Evolutionary conservation across 164 flowering plant species (phyloP), one percentile per base, ranked within the genome.

Genomic region (Sextonia rubra): DNA sequence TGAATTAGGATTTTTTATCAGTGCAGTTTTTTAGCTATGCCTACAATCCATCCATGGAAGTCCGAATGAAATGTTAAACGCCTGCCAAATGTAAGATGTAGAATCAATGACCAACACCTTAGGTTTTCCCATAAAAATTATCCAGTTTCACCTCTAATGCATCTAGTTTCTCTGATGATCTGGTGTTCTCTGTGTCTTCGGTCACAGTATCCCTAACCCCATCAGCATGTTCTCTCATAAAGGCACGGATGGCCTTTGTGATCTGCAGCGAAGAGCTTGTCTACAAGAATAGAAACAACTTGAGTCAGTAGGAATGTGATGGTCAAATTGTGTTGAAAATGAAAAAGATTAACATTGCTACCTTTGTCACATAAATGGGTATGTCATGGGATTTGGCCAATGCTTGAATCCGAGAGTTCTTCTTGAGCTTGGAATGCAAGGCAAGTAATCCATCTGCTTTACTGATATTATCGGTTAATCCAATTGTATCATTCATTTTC

Each of bases 381-480:
- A 87, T 84, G 73, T 75, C 83, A 60, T 79, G 90, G 73, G 96
- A 85, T 83, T 80, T 88, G 47, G 96, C 96, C 70, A 86, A 89
- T 74, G 90, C 89, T 85, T 92, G 97, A 77, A 95, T 85, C 37
- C 89, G 72, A 49, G 89, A 62, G 83, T 92, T 92, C 82, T 91
- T 95, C 82, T 90, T 95, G 56, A 95, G 82, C 88, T 83, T 95
- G 76, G 97, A 79, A 49, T 86, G 94, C 82, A 87, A 83, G 27
- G 94, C 99, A 75, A 95, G 87, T 63, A 95, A 76, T 29, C 86
- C 98, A 83, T 90, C 88, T 81, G 98, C 98, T 77, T 92, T 87
- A 27, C 96, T 92, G 74, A 95, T 88, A 74, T 92, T 87, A 80
- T 92, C 90, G 69, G 96, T 92, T 75, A 92, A 79, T 60, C 78